phyloP scores from a whole-genome alignment of 2,329 filamentous ascomycete species.

The Pseudogymnoascus verrucosus region DNA sequence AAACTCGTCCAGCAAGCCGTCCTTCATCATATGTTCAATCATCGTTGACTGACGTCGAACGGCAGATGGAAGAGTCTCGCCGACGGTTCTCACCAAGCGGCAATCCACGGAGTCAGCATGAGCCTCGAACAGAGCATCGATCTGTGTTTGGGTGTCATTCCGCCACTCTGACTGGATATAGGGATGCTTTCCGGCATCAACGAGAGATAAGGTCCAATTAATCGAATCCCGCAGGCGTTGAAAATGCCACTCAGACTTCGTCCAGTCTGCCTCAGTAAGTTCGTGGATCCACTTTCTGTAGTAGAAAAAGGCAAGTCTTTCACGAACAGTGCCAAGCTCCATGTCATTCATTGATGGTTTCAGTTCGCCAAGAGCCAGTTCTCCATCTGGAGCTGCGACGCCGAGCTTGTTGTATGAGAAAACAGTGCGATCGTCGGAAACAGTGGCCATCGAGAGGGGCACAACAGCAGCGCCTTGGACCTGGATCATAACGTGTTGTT shows the following conservation, averaged over 20 bases:
- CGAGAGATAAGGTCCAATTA: conserved; percentile 1
- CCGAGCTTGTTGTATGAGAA: conserved; percentile 18
- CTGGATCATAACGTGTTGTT: conserved; percentile 16
- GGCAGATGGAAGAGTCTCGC: conserved; percentile 13
- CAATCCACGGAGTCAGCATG: conserved; percentile 10
- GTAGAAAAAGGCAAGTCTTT: conserved; percentile 15
- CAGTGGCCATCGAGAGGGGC: conserved; percentile 17
- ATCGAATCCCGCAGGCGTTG: conserved; percentile 10
- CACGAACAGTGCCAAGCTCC: conserved; percentile 11
- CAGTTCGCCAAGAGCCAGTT: conserved; percentile 11
- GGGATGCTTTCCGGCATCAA: conserved; percentile 13
- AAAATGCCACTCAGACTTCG: conserved; percentile 12
- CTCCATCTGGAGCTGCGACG: conserved; percentile 15
- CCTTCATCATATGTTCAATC: conserved; percentile 12
- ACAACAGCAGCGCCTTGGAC: conserved; percentile 18
- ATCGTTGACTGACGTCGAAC: conserved; percentile 17
- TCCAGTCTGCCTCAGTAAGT: conserved; percentile 11
- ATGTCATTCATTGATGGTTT: conserved; percentile 13
- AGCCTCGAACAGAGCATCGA: not conserved
- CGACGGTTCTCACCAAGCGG: conserved; percentile 6
- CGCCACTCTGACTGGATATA: conserved; percentile 16
- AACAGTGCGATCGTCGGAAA: conserved; percentile 18
- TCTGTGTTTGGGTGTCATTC: not conserved
- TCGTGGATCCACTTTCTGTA: conserved; percentile 10
- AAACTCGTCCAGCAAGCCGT: conserved; percentile 10